Conservation (phyloP, 257 asterid species). For the Solanum appendiculatum region DNA sequence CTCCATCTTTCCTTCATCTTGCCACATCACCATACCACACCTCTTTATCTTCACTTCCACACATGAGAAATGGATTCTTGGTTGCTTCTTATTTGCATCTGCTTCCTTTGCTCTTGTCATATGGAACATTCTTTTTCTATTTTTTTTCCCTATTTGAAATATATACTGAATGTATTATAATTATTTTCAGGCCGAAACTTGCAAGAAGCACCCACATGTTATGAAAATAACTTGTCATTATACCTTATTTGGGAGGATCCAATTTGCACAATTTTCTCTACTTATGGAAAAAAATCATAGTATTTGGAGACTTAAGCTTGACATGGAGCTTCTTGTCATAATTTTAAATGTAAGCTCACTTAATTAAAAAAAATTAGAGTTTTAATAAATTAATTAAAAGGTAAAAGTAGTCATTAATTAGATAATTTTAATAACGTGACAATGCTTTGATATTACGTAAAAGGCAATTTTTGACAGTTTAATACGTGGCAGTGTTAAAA, state of each 20-base stretch:
- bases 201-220: slow-evolving; percentile 49
- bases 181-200: slow-evolving; percentile 15
- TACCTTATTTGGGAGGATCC: slow-evolving; percentile 59
- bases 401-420: neutral
- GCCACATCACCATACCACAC: slow-evolving; percentile 11
- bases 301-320: slow-evolving; percentile 46
- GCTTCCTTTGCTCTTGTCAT: slow-evolving; percentile 40
- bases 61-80: slow-evolving; percentile 51
- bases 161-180: no score
- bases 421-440: neutral
- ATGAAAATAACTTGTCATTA: slow-evolving; percentile 51
- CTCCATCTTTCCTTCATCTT: no score
- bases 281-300: slow-evolving; percentile 31
- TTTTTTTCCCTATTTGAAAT: no score
- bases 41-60: slow-evolving; percentile 37
- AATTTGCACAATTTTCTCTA: slow-evolving; percentile 29
- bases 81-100: slow-evolving; percentile 51
- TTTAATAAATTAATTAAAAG: neutral
- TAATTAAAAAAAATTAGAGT: neutral
- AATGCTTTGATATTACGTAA: neutral
- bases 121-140: slow-evolving; percentile 29
- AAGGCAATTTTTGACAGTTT: slow-evolving; percentile 56
- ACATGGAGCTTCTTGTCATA: slow-evolving; percentile 43
- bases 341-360: slow-evolving; percentile 37
- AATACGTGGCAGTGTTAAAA: slow-evolving; percentile 42